A percentile compares a stretch with the other conserved stretches of the same genome.
phyloP scores from a whole-genome alignment of 495 filamentous ascomycete genomes.

The Trichoderma orchidacearum region DNA sequence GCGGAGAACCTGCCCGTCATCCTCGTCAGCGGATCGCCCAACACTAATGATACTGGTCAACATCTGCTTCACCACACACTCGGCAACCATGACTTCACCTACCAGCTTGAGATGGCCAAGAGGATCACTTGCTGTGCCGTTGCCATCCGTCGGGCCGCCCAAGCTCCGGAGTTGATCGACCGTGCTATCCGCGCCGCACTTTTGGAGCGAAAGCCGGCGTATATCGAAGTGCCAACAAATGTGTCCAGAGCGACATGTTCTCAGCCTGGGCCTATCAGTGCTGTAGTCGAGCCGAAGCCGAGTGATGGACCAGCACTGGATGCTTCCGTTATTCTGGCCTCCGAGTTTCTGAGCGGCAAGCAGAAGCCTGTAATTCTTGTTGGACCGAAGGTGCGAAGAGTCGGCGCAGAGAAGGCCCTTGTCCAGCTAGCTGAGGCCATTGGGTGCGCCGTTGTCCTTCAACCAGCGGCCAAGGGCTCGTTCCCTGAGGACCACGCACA shows the following conservation, averaged over 20 bases:
- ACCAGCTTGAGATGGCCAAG: constrained; percentile 41
- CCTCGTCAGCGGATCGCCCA: constrained; percentile 60
- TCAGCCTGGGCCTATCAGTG: constrained; percentile 10
- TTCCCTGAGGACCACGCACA: constrained; percentile 11
- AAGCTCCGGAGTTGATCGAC: constrained; percentile 61
- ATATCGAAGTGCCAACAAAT: constrained; percentile 73
- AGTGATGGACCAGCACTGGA: constrained; percentile 9
- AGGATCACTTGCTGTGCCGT: constrained; percentile 56
- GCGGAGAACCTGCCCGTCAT: constrained; percentile 61
- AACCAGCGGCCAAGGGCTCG: constrained; percentile 15
- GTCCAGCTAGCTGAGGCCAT: constrained; percentile 10
- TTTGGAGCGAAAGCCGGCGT: constrained; percentile 57
- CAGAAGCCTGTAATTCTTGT: constrained; percentile 12
- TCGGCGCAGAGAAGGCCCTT: constrained; percentile 8
- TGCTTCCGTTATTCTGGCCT: constrained; percentile 7
- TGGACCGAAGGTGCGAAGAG: constrained; percentile 9
- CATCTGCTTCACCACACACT: constrained; percentile 79
- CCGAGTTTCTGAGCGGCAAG: constrained; percentile 11
- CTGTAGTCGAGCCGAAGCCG: constrained; percentile 7
- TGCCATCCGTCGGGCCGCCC: constrained; percentile 50
- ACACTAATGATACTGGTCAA: constrained; percentile 36
- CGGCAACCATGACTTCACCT: constrained; percentile 69
- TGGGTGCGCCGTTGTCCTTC: constrained; percentile 12
- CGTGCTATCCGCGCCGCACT: constrained; percentile 63
- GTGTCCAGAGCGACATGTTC: constrained; percentile 38